phyloP scores from a whole-genome alignment of 768 basidiomycete genomes.

The Boletus tylopilopsis region DNA sequence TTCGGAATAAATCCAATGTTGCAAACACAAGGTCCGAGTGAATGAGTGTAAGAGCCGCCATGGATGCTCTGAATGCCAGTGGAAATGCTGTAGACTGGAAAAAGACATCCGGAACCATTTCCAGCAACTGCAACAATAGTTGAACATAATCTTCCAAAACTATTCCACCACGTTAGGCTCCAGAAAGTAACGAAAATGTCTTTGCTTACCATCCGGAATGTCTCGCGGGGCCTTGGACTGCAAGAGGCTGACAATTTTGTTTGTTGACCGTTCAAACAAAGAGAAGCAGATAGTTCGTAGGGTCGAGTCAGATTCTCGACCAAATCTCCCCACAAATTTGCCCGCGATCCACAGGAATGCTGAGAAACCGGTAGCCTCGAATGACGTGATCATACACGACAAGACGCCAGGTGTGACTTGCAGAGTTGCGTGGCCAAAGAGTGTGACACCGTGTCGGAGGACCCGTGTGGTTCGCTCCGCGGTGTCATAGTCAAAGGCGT shows the following conservation, averaged over 20 bases:
- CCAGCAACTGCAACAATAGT: conserved; percentile 65
- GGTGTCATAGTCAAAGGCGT: conserved; percentile 69
- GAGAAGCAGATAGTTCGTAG: conserved; percentile 57
- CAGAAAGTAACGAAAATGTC: not conserved
- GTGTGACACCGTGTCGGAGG: conserved; percentile 74
- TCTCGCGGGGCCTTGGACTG: conserved; percentile 65
- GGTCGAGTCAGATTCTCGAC: conserved; percentile 53
- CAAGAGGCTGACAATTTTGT: conserved; percentile 63
- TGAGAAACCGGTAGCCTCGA: conserved; percentile 76
- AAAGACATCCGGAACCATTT: conserved; percentile 68
- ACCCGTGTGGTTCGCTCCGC: conserved; percentile 84
- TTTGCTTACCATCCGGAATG: conserved; percentile 82
- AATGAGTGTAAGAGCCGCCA: conserved; percentile 79
- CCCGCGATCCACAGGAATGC: conserved; percentile 94
- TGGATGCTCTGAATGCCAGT: conserved; percentile 67
- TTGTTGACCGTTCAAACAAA: conserved; percentile 74
- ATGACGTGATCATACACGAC: conserved; percentile 70
- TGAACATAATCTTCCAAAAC: conserved; percentile 95
- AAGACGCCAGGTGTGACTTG: conserved; percentile 69
- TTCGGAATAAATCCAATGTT: conserved; percentile 75
- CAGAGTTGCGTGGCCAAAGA: conserved; percentile 69
- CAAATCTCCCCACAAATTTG: conserved; percentile 78
- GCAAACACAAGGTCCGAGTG: conserved; percentile 80
- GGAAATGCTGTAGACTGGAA: conserved; percentile 79
- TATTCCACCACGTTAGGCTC: conserved; percentile 30